Percentiles rank a stretch among this genome's conserved stretches.
Evolutionary conservation across 345 rosid genomes (phyloP).

Genomic region (Eucalyptus sideroxylon): DNA sequence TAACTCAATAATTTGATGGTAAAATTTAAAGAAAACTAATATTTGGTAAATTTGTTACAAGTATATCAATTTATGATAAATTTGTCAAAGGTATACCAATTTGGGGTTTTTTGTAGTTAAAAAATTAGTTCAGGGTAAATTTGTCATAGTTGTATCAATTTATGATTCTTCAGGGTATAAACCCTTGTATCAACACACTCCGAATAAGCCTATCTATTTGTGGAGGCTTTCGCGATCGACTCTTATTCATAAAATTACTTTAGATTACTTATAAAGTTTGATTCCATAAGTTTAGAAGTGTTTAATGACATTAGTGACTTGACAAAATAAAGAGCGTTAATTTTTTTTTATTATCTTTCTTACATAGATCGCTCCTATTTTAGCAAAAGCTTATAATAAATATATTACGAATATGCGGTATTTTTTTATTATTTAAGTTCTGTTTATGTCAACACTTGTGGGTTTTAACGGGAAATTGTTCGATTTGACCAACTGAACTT

Average conservation of each 20-base stretch:
- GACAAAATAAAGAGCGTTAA: not conserved
- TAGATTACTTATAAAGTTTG: not conserved
- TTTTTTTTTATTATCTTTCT: too few relatives aligned
- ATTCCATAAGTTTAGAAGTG: not conserved
- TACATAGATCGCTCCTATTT: too few relatives aligned
- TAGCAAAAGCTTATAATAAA: too few relatives aligned
- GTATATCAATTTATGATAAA: too few relatives aligned
- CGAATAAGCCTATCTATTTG: not conserved
- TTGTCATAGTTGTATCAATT: too few relatives aligned
- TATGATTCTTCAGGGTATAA: too few relatives aligned
- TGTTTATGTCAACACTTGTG: not conserved
- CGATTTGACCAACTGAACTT: not conserved
- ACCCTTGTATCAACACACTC: not conserved
- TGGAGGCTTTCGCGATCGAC: not conserved
- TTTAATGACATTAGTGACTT: not conserved
- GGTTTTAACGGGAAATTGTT: not conserved
- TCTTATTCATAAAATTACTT: not conserved
- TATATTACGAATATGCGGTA: too few relatives aligned
- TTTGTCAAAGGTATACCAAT: fast-evolving
- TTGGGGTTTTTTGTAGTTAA: fast-evolving
- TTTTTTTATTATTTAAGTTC: not conserved
- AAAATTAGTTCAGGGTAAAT: too few relatives aligned
- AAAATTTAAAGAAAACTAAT: too few relatives aligned
- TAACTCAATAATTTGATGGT: too few relatives aligned
- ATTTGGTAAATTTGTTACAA: too few relatives aligned